Base-by-base conservation (phyloP, 192 early-diverging fungal genomes). In the Rhizoclosmatium sp. region DNA sequence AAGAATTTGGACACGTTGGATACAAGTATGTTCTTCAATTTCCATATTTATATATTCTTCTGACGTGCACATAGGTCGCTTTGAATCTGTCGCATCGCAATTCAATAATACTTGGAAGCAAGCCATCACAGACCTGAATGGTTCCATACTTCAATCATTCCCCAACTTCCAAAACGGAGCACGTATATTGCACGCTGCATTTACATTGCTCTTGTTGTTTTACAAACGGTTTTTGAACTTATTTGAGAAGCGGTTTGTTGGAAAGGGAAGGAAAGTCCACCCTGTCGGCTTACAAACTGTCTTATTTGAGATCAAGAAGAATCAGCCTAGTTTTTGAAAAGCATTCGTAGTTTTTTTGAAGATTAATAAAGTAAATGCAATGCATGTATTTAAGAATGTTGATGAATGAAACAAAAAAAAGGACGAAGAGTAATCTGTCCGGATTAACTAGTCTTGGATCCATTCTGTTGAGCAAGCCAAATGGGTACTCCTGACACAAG, bases 161-260 rank as follows among this genome's bases (percentile, higher is more conserved):
- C 92, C 95, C 58, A 98, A 97, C 86, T 98, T 97, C 83, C 94
- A 94, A 74, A 98, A 96, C 61, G 96, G 98, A 10, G 95, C 95
- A 0, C 83, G 91, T n/a, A 93, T 98, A 23, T 85, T 98, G 62
- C 98, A 99, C 79, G 90, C 92, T 14, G 93, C 94, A 1, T 84
- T 98, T 7, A 93, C 95, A 21, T 94, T 95, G 84, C 86, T 97
- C 23, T 90, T 98, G 19, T 87, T 99, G 39, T 97, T 94, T 86
- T 99, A 98, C 87, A 96, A 94, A 40, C 89, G 92, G 19, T 99
- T 97, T 81, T 83, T 93, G 67, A 90, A 89, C 19, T 78, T 94
- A 4, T 90, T 95, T 79, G 96, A 98, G 74, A 92, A 91, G 79
- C 85, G 89, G 44, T 85, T 94, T 72, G 85, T 79, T 23, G 76